phyloP scores from a whole-genome alignment of 192 early-diverging fungal species.

The Entomortierella lignicola region DNA sequence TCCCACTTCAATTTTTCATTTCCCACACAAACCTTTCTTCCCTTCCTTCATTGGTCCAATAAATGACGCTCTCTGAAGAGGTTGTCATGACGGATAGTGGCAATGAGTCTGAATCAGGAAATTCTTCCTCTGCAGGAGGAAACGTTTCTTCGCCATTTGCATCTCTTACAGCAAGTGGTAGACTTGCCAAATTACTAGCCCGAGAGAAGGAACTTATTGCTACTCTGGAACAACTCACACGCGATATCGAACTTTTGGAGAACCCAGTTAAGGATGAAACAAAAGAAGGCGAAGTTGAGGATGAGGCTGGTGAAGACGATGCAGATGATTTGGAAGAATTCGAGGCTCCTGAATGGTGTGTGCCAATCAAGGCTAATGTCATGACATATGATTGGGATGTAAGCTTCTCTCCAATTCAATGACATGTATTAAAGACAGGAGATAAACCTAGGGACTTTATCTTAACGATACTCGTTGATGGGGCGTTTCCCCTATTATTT shows the following conservation, averaged over 20 bases:
- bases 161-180: slow-evolving; percentile 21
- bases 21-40: background rate
- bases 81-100: slow-evolving; percentile 51
- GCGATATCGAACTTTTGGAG: slow-evolving; percentile 37
- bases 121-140: slow-evolving; percentile 5
- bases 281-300: slow-evolving; percentile 8
- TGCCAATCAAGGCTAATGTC: slow-evolving; percentile 96
- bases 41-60: background rate
- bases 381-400: slow-evolving; percentile 95
- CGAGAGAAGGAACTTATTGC: slow-evolving; percentile 49
- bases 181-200: slow-evolving; percentile 26
- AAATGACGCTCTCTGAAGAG: slow-evolving; percentile 45
- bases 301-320: slow-evolving; percentile 25
- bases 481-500: slow-evolving; percentile 4
- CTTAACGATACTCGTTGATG: background rate
- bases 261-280: background rate
- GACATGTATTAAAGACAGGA: no score
- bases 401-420: slow-evolving; percentile 49
- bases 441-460: no score
- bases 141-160: slow-evolving; percentile 10
- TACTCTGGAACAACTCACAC: slow-evolving; percentile 33
- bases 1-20: background rate
- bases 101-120: slow-evolving; percentile 50
- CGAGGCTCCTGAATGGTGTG: slow-evolving; percentile 92
- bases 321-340: slow-evolving; percentile 76